These are phyloP conservation scores for Stevia rebaudiana DNA, from an alignment of 140 eudicot genomes.

Conservation along the genomic window DNA sequence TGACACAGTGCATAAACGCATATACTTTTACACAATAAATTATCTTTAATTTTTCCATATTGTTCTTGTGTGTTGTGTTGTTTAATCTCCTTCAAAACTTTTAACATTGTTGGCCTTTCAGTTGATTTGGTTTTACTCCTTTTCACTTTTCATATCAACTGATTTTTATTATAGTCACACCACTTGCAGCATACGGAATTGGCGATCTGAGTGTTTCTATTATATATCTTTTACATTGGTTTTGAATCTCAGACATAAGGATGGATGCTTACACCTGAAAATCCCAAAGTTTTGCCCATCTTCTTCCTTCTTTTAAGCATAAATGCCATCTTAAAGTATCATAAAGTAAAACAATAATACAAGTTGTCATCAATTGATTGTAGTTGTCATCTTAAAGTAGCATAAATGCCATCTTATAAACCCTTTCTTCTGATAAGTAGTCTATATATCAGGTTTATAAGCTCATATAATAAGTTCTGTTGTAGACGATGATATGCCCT, in stretches of 20 bases:
- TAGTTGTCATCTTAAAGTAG: not conserved
- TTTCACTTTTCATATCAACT: not conserved
- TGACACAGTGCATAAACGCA: no score
- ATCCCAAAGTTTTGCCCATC: not conserved
- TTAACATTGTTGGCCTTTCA: not conserved
- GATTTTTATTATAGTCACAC: not conserved
- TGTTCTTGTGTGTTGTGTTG: not conserved
- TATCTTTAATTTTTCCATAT: no score
- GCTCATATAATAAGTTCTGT: no score
- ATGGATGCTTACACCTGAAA: conserved; percentile 4
- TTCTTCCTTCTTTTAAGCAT: not conserved
- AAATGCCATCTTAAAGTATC: not conserved
- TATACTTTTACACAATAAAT: no score
- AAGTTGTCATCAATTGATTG: not conserved
- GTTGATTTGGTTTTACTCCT: not conserved
- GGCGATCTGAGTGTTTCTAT: not conserved
- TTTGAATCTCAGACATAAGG: not conserved
- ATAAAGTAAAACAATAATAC: not conserved
- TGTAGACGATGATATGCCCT: no score
- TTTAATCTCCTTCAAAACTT: not conserved
- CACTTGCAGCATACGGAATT: not conserved
- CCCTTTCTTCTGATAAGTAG: not conserved
- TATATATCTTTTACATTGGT: not conserved
- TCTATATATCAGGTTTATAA: not conserved
- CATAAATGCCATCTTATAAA: no score